phyloP scores from a whole-genome alignment of 345 rosid genomes.

The Pugionium dolabratum region DNA sequence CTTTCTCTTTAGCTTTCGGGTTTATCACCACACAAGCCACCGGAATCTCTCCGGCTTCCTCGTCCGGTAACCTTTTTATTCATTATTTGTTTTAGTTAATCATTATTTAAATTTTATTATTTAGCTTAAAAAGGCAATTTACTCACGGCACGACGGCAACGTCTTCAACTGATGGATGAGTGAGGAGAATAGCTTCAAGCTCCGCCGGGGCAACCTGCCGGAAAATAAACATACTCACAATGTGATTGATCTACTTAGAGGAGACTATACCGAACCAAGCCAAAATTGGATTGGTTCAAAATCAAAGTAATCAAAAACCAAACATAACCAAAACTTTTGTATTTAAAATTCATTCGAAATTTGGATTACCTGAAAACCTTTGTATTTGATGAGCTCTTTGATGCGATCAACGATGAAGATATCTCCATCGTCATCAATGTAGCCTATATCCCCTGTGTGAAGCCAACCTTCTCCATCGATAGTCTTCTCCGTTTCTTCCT shows the following conservation, averaged over 20 bases:
- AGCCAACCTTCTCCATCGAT: conserved; percentile 86
- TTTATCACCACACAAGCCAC: conserved; percentile 82
- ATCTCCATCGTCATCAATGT: conserved; percentile 87
- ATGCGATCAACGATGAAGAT: conserved; percentile 90
- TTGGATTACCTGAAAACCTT: conserved; percentile 78
- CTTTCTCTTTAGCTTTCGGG: conserved; percentile 56
- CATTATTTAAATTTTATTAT: not conserved
- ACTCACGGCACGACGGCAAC: conserved; percentile 93
- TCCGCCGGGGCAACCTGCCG: conserved; percentile 91
- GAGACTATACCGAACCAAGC: not conserved
- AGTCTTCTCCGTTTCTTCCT: conserved; percentile 75
- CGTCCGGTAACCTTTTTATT: conserved; percentile 69
- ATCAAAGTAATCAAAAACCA: not conserved
- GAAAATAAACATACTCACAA: not conserved
- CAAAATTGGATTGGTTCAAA: not conserved
- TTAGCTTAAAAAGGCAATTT: not conserved
- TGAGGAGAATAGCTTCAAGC: conserved; percentile 74
- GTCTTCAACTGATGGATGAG: conserved; percentile 76
- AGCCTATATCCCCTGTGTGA: conserved; percentile 89
- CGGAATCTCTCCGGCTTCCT: conserved; percentile 94
- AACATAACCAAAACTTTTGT: no score
- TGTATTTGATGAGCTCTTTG: conserved; percentile 91
- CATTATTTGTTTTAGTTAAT: not conserved
- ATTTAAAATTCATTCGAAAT: not conserved
- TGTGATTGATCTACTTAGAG: not conserved